These are phyloP conservation scores for Penicillium pulvis DNA, from an alignment of 495 filamentous ascomycete genomes.

Conservation along the genomic window DNA sequence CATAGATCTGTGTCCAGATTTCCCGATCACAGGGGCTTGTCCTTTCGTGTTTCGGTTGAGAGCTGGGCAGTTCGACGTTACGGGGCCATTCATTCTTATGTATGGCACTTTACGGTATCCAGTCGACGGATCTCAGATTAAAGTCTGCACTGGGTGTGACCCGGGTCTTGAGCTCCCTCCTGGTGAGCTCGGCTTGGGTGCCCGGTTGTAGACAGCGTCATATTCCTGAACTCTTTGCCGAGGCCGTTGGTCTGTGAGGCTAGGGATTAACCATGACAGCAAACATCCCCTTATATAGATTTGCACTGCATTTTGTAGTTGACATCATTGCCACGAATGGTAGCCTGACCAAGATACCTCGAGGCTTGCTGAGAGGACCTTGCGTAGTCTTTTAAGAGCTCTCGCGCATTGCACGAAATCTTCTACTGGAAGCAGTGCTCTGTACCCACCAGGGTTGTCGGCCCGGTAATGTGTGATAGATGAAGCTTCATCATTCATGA, in stretches of 20 bases:
- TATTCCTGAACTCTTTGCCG: slow-evolving; percentile 85
- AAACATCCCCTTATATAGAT: slow-evolving; percentile 55
- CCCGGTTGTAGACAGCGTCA: slow-evolving; percentile 66
- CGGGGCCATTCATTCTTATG: slow-evolving; percentile 69
- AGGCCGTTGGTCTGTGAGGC: slow-evolving; percentile 82
- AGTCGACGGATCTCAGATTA: slow-evolving; percentile 90
- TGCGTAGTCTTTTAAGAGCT: background rate
- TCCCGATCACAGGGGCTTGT: slow-evolving; percentile 59
- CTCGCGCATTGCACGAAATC: background rate
- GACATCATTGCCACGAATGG: background rate
- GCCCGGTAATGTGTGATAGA: background rate
- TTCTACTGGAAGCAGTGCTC: background rate
- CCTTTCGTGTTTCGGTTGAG: slow-evolving; percentile 67
- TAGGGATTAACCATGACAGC: slow-evolving; percentile 82
- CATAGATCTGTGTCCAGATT: slow-evolving; percentile 81
- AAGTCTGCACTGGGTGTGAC: slow-evolving; percentile 49
- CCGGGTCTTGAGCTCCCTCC: slow-evolving; percentile 69
- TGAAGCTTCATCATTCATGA: slow-evolving; percentile 26
- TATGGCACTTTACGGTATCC: slow-evolving; percentile 79
- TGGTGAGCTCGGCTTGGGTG: slow-evolving; percentile 67
- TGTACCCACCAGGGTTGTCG: slow-evolving; percentile 1
- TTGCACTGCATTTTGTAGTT: background rate
- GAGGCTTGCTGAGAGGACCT: background rate
- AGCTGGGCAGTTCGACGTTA: slow-evolving; percentile 82
- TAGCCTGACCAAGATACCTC: background rate